Evolutionary conservation across 805 yeast species (phyloP), one percentile per base, ranked within the genome.

Genomic region (Kodamaea fukazawae): DNA sequence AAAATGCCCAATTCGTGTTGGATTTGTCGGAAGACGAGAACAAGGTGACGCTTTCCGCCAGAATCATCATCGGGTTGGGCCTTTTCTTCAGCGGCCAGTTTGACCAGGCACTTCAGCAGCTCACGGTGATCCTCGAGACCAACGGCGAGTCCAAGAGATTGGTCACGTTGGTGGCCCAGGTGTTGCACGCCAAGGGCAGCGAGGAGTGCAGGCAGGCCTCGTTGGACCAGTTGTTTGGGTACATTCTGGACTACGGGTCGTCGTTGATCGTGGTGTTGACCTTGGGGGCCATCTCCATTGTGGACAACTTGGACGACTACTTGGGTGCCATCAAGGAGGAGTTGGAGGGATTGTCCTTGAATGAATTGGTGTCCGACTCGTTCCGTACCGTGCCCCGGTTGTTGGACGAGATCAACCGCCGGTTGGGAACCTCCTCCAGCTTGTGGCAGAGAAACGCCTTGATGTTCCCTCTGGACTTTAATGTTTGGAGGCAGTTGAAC

Each of bases 141-240:
- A 73, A 82, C 16, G 74, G 76, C 4, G 79, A 77, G 35, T 78
- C 84, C 4, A 79, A 75, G 46, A 74, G 82, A 45, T 71, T 88
- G n/a, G 79, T 87, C 11, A 76, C 83, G 5, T 61, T 91, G 20
- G 73, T 87, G 14, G 78, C 93, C 0, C 95, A 89, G 54, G 83
- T 90, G 0, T 67, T 93, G 36, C 84, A 83, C 65, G 86, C 87
- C 2, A 76, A 77, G 41, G 84, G 79, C n/a, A 75, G 79, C 0
- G 79, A 75, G n/a, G 93, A 85, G 4, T 79, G 93, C 1, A 81
- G 79, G 43, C 83, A 80, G 46, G 90, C 89, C 1, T 96, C 97
- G 0, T 54, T 86, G 34, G 96, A 89, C 50, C 96, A 88, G 58
- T 61, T 91, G 32, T 83, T 85, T 49, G 71, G 74, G 16, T 78